These are phyloP conservation scores for Leptographium lundbergii DNA, from an alignment of 2,329 filamentous ascomycete species.

Conservation along the genomic window DNA sequence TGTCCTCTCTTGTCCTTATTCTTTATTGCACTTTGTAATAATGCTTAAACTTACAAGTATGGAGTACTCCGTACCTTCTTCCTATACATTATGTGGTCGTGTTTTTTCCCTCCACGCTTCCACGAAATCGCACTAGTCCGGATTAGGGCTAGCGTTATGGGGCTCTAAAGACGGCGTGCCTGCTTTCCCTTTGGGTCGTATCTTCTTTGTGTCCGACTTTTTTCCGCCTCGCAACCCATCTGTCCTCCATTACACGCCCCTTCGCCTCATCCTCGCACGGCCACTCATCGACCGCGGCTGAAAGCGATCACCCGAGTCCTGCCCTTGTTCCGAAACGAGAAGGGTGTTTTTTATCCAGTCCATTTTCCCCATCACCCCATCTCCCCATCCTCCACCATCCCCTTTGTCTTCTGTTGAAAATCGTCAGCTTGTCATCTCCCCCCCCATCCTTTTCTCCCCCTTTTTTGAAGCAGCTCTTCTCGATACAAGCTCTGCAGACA, in stretches of 20 bases:
- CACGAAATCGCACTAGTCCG: neutral
- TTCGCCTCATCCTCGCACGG: neutral
- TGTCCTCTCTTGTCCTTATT: no score
- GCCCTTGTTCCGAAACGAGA: neutral
- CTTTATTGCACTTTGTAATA: no score
- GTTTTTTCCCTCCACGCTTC: neutral
- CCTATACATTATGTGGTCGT: neutral
- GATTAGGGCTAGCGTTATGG: neutral
- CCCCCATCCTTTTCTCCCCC: neutral
- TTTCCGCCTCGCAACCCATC: neutral
- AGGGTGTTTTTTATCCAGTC: neutral
- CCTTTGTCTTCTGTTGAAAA: neutral
- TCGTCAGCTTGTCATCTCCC: neutral
- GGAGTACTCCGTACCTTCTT: neutral
- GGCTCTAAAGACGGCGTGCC: neutral
- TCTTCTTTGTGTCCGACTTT: neutral
- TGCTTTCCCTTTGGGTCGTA: neutral
- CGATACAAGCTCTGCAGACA: constrained; percentile 33
- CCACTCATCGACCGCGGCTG: neutral
- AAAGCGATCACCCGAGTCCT: neutral
- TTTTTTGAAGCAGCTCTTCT: neutral
- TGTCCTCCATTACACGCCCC: neutral
- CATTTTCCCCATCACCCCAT: neutral
- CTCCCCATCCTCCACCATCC: neutral
- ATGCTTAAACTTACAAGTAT: no score